These are phyloP conservation scores for Botryotinia globosa DNA, from an alignment of 2,329 filamentous ascomycete species.

Conservation along the genomic window DNA sequence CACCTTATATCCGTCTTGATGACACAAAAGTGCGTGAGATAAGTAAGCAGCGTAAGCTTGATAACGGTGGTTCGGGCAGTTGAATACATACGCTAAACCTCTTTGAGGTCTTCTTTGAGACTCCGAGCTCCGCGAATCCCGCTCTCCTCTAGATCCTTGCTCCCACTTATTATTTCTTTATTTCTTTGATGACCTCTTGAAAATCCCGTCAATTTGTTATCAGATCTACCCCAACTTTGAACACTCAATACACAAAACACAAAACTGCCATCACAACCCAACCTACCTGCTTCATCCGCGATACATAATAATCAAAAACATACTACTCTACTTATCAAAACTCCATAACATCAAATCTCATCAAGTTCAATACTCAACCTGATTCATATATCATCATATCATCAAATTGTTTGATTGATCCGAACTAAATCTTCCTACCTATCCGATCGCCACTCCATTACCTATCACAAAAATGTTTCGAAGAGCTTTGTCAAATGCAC, in stretches of 20 bases:
- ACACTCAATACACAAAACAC: background rate
- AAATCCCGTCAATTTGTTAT: slow-evolving; percentile 8
- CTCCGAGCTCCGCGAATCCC: slow-evolving; percentile 8
- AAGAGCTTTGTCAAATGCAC: slow-evolving; percentile 33
- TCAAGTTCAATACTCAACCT: background rate
- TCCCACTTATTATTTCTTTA: background rate
- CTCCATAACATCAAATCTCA: background rate
- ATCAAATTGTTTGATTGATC: background rate
- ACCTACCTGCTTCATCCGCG: background rate
- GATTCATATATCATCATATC: background rate
- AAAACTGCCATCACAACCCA: background rate
- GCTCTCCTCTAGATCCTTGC: background rate
- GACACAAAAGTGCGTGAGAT: background rate
- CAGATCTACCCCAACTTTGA: slow-evolving; percentile 13
- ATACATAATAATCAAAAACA: background rate
- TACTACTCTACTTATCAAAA: background rate
- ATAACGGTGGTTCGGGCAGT: background rate
- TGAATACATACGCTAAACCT: background rate
- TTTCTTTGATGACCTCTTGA: slow-evolving; percentile 4
- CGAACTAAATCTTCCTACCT: slow-evolving; percentile 8
- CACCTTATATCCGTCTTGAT: background rate
- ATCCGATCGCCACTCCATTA: slow-evolving; percentile 4
- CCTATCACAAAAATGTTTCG: slow-evolving; percentile 33
- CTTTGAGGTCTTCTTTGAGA: background rate
- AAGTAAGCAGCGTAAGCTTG: background rate